phyloP scores from a whole-genome alignment of 1,284 basidiomycete genomes.

The Cerioporus squamosus region DNA sequence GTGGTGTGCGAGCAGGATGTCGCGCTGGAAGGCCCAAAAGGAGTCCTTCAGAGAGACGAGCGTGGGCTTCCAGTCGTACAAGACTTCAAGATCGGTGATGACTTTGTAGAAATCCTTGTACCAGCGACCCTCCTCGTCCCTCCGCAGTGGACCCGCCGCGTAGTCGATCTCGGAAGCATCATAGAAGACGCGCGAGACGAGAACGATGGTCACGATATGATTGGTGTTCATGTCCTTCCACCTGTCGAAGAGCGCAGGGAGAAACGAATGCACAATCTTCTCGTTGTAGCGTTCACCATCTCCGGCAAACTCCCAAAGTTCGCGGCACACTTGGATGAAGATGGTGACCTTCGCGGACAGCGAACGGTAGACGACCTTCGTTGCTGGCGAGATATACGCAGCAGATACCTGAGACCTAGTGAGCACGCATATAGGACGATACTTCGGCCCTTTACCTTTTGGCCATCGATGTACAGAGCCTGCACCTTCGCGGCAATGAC shows the following conservation, averaged over 20 bases:
- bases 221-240: constrained; percentile 88
- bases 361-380: constrained; percentile 90
- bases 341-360: constrained; percentile 91
- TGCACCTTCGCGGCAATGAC: constrained; percentile 82
- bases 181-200: constrained; percentile 95
- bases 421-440: neutral
- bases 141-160: constrained; percentile 72
- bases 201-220: constrained; percentile 92
- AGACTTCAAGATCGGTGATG: constrained; percentile 90
- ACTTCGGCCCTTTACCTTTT: constrained; percentile 49
- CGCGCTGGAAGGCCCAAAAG: constrained; percentile 87
- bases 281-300: constrained; percentile 97
- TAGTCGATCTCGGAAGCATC: constrained; percentile 83
- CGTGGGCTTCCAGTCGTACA: constrained; percentile 87
- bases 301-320: constrained; percentile 97
- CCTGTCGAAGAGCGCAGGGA: constrained; percentile 81
- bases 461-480: constrained; percentile 70
- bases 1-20: constrained; percentile 87
- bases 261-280: constrained; percentile 93
- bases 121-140: constrained; percentile 75
- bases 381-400: constrained; percentile 81
- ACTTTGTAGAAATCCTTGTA: constrained; percentile 98
- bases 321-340: constrained; percentile 94
- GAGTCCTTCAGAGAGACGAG: constrained; percentile 88
- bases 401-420: constrained; percentile 67